A percentile compares a stretch with the other conserved stretches of the same genome.
Evolutionary conservation across 139 green algal species (phyloP).

Genomic region (Volvox africanus): DNA sequence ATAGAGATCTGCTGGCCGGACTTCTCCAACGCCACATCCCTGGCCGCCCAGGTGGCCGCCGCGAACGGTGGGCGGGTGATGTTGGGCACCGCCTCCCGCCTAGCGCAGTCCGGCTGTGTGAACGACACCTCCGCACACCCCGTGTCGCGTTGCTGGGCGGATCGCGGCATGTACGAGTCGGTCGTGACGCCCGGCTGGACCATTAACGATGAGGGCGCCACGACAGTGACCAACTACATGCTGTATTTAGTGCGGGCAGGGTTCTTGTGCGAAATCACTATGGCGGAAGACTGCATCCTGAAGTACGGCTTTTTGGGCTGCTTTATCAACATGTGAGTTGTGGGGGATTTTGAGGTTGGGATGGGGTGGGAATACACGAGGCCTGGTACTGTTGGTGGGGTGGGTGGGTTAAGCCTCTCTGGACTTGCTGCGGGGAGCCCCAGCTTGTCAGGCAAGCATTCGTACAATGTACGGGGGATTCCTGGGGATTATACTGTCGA

Average conservation of each 20-base stretch:
- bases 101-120: not conserved
- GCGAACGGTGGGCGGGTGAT: not conserved
- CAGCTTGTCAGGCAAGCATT: too few species aligned
- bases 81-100: not conserved
- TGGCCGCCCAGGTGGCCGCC: too few species aligned
- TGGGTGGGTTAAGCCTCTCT: not conserved
- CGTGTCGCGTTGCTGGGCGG: not conserved
- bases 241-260: not conserved
- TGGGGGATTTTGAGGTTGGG: not conserved
- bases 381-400: too few species aligned
- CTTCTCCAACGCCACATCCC: not conserved
- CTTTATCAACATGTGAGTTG: not conserved
- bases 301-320: not conserved
- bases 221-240: not conserved
- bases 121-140: not conserved
- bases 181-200: not conserved
- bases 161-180: not conserved
- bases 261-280: not conserved
- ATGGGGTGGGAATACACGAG: too few species aligned
- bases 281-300: not conserved
- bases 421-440: too few species aligned
- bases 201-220: not conserved
- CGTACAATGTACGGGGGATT: too few species aligned
- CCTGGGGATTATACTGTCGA: too few species aligned
- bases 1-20: not conserved